Evolutionary conservation across 1,139 yeast species (phyloP).

Genomic region (Sugiyamaella japonica): DNA sequence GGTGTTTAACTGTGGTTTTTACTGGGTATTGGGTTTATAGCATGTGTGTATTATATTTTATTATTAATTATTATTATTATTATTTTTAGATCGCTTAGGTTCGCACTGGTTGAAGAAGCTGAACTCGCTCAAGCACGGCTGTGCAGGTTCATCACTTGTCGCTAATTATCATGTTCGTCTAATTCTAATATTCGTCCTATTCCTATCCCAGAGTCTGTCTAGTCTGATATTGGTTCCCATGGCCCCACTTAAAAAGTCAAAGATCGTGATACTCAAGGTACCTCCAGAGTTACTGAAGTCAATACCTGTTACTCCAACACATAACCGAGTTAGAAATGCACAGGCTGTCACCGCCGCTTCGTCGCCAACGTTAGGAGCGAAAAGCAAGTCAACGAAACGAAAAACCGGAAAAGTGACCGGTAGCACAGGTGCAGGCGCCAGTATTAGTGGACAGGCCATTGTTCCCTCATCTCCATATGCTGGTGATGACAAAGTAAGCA

Average conservation of each 20-base stretch:
- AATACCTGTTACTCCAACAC: slow-evolving; percentile 23
- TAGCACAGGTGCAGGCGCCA: slow-evolving; percentile 4
- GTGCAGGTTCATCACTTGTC: background rate
- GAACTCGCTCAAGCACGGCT: background rate
- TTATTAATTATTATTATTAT: background rate
- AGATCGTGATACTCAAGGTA: slow-evolving; percentile 37
- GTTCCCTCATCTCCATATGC: slow-evolving; percentile 19
- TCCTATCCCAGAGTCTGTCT: too few relatives aligned
- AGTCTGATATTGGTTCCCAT: background rate
- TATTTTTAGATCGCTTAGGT: background rate
- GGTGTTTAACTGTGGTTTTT: slow-evolving; percentile 5
- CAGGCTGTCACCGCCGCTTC: background rate
- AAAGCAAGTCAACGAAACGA: slow-evolving; percentile 8
- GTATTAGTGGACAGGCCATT: background rate
- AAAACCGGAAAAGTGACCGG: slow-evolving; percentile 4
- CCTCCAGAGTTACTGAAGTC: slow-evolving; percentile 31
- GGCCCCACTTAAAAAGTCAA: slow-evolving; percentile 19
- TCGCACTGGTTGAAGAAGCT: background rate
- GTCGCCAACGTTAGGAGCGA: slow-evolving; percentile 13
- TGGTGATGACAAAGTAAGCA: slow-evolving; percentile 16
- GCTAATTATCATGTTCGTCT: background rate
- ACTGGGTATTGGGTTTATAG: slow-evolving; percentile 12
- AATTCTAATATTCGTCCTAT: too few relatives aligned
- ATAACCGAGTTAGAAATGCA: background rate
- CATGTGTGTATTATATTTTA: background rate